Evolutionary conservation across 2,329 filamentous ascomycete species (phyloP), one percentile per base, ranked within the genome.

Genomic region (Pseudogymnoascus sp.): DNA sequence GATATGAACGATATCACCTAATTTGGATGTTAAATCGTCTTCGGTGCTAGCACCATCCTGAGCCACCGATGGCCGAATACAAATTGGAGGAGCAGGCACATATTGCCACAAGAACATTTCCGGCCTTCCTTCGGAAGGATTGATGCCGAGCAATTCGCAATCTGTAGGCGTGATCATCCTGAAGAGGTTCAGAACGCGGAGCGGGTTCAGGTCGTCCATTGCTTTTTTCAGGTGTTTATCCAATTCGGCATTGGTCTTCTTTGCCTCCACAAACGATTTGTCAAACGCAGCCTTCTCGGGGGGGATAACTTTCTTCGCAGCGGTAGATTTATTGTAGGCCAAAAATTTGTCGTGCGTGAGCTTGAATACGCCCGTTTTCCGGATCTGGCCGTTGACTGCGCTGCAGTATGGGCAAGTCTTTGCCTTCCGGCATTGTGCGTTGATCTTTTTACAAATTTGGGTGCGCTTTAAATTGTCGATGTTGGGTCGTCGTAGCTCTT

Each of bases 41-140:
- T 99, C 95, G 19, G 91, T 99, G 68, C 91, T 97, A 3, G 93
- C 90, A 65, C 86, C 90, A 67, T 97, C 95, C 74, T 97, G 95
- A 31, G 89, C 89, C 16, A 99, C 95, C 0, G 93, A 97, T 0
- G 95, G 95, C 64, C 95, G 84, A 70, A 99, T 96, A 69, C 91
- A 96, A 5, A 97, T 90, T 0, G 95, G 95, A 1, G 95, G 93
- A 0, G 93, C 93, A 0, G 95, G 95, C 37, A 99, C 82, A 71
- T 92, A 96, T 72, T 96, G 93, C 95, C 95, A 99, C 50, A 99
- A 86, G 74, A 97, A 96, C 86, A 96, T 96, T 74, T 99, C 95
- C 0, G 95, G 95, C 16, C 93, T 84, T 10, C 91, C 91, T 70
- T 96, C 92, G 13, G 85, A 82, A 1, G 93, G 90, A 71, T 97